phyloP scores from a whole-genome alignment of 2,329 filamentous ascomycete species.

The Xylariaceae sp. region DNA sequence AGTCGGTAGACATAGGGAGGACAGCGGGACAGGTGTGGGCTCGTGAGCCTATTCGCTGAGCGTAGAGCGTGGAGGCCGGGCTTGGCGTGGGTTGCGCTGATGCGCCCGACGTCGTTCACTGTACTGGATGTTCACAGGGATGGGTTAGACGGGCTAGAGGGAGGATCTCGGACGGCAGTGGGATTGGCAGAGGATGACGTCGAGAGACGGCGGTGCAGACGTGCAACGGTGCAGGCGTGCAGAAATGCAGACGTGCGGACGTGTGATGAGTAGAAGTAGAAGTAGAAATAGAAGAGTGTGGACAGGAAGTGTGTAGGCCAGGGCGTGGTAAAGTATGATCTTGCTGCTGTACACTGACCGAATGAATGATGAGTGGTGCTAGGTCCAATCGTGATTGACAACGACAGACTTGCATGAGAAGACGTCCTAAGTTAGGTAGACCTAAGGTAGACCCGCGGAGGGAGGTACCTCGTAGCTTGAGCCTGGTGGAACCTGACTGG shows the following conservation, averaged over 20 bases:
- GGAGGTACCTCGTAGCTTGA: not conserved
- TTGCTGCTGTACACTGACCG: constrained; percentile 3
- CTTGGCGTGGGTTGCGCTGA: constrained; percentile 19
- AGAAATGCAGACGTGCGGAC: no score
- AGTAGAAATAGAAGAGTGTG: no score
- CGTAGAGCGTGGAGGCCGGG: constrained; percentile 15
- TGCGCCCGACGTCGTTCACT: constrained; percentile 17
- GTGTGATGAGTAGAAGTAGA: no score
- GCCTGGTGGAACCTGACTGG: not conserved
- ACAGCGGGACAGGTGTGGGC: constrained; percentile 1
- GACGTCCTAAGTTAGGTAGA: not conserved
- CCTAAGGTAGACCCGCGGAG: not conserved
- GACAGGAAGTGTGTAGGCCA: no score
- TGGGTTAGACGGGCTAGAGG: not conserved
- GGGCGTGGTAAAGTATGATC: not conserved
- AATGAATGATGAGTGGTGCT: constrained; percentile 5
- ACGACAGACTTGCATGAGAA: constrained; percentile 8
- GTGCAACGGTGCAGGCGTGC: not conserved
- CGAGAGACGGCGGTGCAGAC: not conserved
- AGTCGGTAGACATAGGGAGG: constrained; percentile 21
- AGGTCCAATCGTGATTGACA: constrained; percentile 21
- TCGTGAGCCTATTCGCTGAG: constrained; percentile 10
- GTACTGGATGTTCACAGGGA: constrained; percentile 4
- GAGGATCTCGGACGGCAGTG: not conserved
- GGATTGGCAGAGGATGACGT: not conserved